Evolutionary conservation across 441 rosid species (phyloP).

Genomic region (Pelargonium exstipulatum): DNA sequence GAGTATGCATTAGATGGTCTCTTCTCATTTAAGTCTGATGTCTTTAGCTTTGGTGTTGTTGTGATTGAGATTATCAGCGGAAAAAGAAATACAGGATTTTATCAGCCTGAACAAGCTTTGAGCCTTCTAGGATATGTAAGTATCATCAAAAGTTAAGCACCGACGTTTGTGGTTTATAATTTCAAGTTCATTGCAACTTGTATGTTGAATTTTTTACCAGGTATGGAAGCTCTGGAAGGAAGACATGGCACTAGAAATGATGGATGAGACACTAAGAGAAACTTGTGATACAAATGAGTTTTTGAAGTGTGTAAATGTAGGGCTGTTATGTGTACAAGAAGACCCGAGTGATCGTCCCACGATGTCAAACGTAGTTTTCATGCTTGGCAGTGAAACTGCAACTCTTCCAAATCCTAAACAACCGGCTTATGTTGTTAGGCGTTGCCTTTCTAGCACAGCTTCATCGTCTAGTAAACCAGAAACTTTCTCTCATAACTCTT

Average conservation of each 20-base stretch:
- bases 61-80: constrained; percentile 57
- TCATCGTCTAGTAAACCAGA: constrained; percentile 41
- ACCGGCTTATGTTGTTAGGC: constrained; percentile 43
- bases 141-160: not conserved
- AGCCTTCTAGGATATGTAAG: constrained; percentile 56
- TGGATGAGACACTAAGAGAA: constrained; percentile 30
- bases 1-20: constrained; percentile 63
- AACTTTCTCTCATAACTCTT: constrained; percentile 30
- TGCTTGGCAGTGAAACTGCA: constrained; percentile 42
- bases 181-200: not conserved
- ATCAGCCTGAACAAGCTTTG: constrained; percentile 32
- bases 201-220: constrained; percentile 24
- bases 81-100: constrained; percentile 45
- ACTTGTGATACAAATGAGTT: constrained; percentile 27
- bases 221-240: constrained; percentile 58
- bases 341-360: constrained; percentile 56
- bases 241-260: constrained; percentile 31
- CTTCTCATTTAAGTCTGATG: constrained; percentile 63
- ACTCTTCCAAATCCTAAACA: constrained; percentile 45
- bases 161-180: not conserved
- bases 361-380: constrained; percentile 43
- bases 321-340: constrained; percentile 59
- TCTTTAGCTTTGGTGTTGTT: constrained; percentile 62
- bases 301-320: constrained; percentile 42
- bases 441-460: constrained; percentile 32